Base-by-base conservation (phyloP, 305 asterid genomes). In the Fraxinus sp. region DNA sequence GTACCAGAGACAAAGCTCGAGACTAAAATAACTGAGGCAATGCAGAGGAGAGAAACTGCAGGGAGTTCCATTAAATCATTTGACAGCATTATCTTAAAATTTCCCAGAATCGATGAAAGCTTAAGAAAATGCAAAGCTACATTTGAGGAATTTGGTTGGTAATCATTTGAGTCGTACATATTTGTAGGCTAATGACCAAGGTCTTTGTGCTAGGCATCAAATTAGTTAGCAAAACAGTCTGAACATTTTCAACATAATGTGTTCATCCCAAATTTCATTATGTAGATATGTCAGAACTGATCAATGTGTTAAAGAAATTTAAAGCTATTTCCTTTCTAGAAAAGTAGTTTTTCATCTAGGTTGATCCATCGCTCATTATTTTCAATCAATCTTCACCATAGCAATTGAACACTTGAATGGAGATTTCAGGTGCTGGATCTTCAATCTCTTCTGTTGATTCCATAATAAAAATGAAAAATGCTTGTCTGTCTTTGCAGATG, bases 21-120 rank as follows among this genome's bases (percentile, higher is more conserved):
- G 86, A 90, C 91, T 36, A 90, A 89, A 87, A 89, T 95, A 85
- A 55, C 82, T 1, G 96, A 91, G 84, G 94, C 95, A 14, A 90
- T 93, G 90, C 84, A 16, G 76, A 91, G 84, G 87, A 90, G 97
- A 87, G 97, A 91, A 87, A 86, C 75, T 71, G 84, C 82, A 89
- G 98, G 97, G 84, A 91, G 90, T 83, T 80, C 93, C 49, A 79
- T 87, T 77, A 90, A 85, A 83, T 93, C 98, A 52, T 94, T 93
- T 36, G 89, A 93, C 85, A 88, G 87, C 84, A 81, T 94, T 52
- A 91, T 94, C 89, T 87, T 94, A 36, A 93, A 92, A 57, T 95
- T 93, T 59, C 97, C 97, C 62, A 95, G 89, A 84, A 92, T 95
- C 35, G 97, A 90, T 14, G 90, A 90, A 88, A 90, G 92, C 91